Percentiles rank a stretch among this genome's conserved stretches.
phyloP scores from a whole-genome alignment of 2,329 filamentous ascomycete genomes.

The Paracoccidioides lutzii region DNA sequence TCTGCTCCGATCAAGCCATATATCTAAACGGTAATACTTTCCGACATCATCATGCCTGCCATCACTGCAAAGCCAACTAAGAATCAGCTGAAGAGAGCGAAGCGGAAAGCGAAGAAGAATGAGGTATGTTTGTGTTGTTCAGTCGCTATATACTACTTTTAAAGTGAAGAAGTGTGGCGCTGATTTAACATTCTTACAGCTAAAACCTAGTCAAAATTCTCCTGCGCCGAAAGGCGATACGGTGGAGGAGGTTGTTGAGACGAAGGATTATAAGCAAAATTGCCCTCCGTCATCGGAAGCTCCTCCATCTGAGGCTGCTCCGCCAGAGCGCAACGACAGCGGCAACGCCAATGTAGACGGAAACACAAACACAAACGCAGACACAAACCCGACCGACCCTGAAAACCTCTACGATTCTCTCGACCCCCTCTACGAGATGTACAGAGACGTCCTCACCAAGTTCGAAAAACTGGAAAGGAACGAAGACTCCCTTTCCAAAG shows the following conservation, averaged over 20 bases:
- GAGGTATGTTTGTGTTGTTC: conserved; percentile 29
- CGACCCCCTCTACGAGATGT: conserved; percentile 71
- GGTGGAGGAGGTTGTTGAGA: background rate
- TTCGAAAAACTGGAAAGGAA: conserved; percentile 53
- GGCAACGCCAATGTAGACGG: conserved; percentile 3
- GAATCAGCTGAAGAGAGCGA: conserved; percentile 82
- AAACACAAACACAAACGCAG: too few relatives aligned
- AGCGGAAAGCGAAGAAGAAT: conserved; percentile 87
- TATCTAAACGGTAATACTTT: background rate
- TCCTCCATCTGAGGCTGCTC: background rate
- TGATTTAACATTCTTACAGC: conserved; percentile 5
- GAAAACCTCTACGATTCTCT: conserved; percentile 43
- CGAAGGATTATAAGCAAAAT: background rate
- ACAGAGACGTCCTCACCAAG: conserved; percentile 66
- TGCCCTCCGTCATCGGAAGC: background rate
- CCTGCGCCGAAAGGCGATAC: background rate
- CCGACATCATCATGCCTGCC: conserved; percentile 11
- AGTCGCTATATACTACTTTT: conserved; percentile 2
- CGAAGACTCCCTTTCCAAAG: conserved; percentile 51
- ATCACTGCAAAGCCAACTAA: conserved; percentile 60
- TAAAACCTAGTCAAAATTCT: conserved; percentile 4
- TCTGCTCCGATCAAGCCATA: background rate
- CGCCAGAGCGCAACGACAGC: conserved; percentile 28
- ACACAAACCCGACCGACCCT: conserved; percentile 2
- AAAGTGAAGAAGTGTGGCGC: conserved; percentile 22